Evolutionary conservation across 441 rosid genomes (phyloP), one percentile per base, ranked within the genome.

Genomic region (Croton laevigatus): DNA sequence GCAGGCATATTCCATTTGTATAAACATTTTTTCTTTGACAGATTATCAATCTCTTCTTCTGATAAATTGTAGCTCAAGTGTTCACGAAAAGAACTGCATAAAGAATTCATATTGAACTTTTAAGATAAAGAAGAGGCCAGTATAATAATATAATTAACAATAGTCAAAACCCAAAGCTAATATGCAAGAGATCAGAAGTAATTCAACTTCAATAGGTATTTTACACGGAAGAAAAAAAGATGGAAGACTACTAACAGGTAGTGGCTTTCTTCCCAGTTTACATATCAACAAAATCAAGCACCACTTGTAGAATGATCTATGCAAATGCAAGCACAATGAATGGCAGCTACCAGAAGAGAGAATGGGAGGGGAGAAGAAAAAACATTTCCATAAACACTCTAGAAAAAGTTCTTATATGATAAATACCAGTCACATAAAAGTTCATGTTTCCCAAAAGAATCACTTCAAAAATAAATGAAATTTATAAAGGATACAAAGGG

Each of bases 1-100:
- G 91, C 85, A 75, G 89, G 88, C 66, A 86, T 70, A 66, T 91
- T 91, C 96, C 97, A 94, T 53, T 73, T 80, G 80, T 87, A 90
- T 70, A 87, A 87, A 88, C 86, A 79, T 73, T 77, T 86, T 60
- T 87, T 88, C 63, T 78, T 80, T 19, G 83, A 75, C 71, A 91
- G 74, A 66, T 69, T 75, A 53, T 87, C 82, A 75, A 79, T 68
- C 75, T 91, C 96, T 72, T 32, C 84, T 75, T 89, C 81, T 27
- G 97, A 78, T 79, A 91, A 74, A 32, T 68, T 83, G 77, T 83
- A 81, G 49, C 72, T 87, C 79, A 89, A 80, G 83, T 90, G 98
- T 70, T 71, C 75, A 70, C 71, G 79, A 59, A 88, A 91, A 62
- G 94, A 85, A 76, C 98, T 94, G 88, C 80, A 81, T 14, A 45